Evolutionary conservation across 495 filamentous ascomycete species (phyloP).

Genomic region (Copromyces sp.): DNA sequence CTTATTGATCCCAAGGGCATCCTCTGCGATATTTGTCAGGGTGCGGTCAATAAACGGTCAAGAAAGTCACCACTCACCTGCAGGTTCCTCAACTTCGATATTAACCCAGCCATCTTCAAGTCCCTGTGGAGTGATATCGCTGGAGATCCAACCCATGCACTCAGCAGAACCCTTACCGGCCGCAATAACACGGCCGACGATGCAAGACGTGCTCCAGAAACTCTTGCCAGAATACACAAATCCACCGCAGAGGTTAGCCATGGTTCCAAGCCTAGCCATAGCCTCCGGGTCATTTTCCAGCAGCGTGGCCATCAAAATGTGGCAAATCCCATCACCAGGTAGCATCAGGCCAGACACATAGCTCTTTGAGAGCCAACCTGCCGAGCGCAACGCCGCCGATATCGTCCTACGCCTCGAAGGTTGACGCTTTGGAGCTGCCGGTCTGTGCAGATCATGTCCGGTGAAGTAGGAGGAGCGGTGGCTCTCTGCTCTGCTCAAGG

Average conservation of each 20-base stretch:
- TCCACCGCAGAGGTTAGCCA: constrained; percentile 67
- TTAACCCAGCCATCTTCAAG: constrained; percentile 56
- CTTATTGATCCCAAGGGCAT: constrained; percentile 29
- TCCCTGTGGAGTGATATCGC: constrained; percentile 41
- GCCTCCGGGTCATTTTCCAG: constrained; percentile 65
- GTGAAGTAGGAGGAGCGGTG: constrained; percentile 33
- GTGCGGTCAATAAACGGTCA: neutral
- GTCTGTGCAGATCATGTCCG: neutral
- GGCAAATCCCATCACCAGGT: constrained; percentile 61
- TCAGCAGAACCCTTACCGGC: constrained; percentile 54
- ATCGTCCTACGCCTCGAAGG: constrained; percentile 27
- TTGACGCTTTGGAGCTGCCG: constrained; percentile 15
- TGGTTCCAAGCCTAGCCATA: constrained; percentile 52
- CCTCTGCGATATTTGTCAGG: constrained; percentile 21
- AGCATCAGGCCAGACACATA: constrained; percentile 72
- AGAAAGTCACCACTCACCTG: constrained; percentile 26
- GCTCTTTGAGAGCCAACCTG: constrained; percentile 73
- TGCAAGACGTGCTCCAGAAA: constrained; percentile 75
- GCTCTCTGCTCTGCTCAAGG: constrained; percentile 22
- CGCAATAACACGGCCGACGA: constrained; percentile 67
- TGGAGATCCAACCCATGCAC: constrained; percentile 71
- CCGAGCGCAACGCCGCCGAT: constrained; percentile 37
- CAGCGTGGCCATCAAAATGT: constrained; percentile 69
- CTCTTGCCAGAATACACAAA: constrained; percentile 60
- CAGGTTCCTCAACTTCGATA: constrained; percentile 41